Conservation (phyloP, 495 filamentous ascomycete species). For the Xylaria sp. region DNA sequence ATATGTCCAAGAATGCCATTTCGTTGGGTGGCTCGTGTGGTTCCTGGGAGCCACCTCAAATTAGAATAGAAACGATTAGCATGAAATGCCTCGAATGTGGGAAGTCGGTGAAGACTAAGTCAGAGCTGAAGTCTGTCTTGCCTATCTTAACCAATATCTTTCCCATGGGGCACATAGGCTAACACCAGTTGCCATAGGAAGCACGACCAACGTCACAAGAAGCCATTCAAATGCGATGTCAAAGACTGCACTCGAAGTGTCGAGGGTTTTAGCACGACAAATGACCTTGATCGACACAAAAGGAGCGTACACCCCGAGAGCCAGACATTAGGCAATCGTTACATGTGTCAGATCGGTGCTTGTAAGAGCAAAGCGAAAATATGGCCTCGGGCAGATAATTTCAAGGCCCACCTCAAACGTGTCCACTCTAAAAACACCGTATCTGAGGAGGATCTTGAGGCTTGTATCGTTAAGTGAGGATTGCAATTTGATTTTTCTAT, state of each 20-base stretch:
- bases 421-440: constrained; percentile 61
- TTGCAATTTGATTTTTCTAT: neutral
- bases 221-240: constrained; percentile 72
- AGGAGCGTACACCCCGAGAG: constrained; percentile 68
- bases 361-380: constrained; percentile 75
- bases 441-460: constrained; percentile 56
- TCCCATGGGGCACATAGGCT: neutral
- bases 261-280: constrained; percentile 80
- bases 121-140: constrained; percentile 55
- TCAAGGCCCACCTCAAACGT: constrained; percentile 81
- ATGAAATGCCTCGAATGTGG: constrained; percentile 45
- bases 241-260: constrained; percentile 60
- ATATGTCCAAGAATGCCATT: neutral
- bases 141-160: neutral
- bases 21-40: constrained; percentile 10
- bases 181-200: constrained; percentile 62
- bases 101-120: constrained; percentile 52
- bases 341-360: constrained; percentile 66
- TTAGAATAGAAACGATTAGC: constrained; percentile 27
- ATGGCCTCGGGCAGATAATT: constrained; percentile 93
- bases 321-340: constrained; percentile 62
- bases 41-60: constrained; percentile 28
- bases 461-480: constrained; percentile 62
- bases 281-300: constrained; percentile 79
- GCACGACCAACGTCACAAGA: constrained; percentile 78